Evolutionary conservation across 176 grass and related monocot genomes (phyloP).

Genomic region (Eragrostis nindensis): DNA sequence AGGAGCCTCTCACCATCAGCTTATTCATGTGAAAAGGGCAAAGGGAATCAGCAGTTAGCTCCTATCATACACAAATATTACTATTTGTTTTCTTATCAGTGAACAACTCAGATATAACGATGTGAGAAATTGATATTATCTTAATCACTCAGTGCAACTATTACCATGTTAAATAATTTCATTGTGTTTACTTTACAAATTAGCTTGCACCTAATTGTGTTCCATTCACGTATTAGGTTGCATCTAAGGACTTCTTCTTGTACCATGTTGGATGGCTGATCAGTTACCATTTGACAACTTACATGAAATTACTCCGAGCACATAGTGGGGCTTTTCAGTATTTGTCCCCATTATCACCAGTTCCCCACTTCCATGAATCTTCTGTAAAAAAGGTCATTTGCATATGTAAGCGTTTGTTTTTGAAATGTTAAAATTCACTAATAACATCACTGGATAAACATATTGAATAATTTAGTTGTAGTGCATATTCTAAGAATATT

Average conservation of each 20-base stretch:
- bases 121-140: background rate
- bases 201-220: too few relatives aligned
- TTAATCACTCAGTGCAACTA: background rate
- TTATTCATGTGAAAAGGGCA: background rate
- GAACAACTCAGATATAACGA: background rate
- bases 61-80: background rate
- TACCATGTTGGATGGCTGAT: background rate
- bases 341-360: slow-evolving; percentile 42
- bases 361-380: slow-evolving; percentile 38
- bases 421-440: background rate
- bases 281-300: slow-evolving; percentile 10
- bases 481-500: background rate
- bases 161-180: background rate
- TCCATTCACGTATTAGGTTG: too few relatives aligned
- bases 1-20: slow-evolving; percentile 45
- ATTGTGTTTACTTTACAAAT: background rate
- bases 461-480: background rate
- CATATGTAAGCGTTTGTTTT: background rate
- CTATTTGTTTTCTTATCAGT: background rate
- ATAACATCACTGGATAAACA: background rate
- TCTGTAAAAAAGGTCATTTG: slow-evolving; percentile 22
- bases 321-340: slow-evolving; percentile 34
- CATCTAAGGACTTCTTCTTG: background rate
- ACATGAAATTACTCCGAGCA: slow-evolving; percentile 47
- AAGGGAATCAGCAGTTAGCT: background rate